These are phyloP conservation scores for Syncephalastrum monosporum DNA, from an alignment of 371 early-diverging fungal species.

Conservation along the genomic window DNA sequence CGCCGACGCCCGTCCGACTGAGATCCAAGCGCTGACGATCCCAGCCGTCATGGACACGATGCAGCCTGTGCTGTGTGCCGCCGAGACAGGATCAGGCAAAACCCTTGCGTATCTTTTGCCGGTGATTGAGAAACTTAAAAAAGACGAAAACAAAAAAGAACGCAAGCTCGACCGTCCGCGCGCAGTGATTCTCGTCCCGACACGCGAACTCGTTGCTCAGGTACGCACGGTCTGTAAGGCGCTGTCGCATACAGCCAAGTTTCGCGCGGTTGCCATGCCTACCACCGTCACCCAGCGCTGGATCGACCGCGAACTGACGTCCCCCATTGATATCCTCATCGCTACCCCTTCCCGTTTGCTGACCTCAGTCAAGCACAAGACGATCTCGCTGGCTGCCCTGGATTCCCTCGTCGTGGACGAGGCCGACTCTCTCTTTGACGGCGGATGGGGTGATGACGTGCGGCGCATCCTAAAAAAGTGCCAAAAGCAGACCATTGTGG, in stretches of 20 bases:
- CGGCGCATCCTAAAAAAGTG: conserved; percentile 13
- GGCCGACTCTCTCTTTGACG: conserved; percentile 91
- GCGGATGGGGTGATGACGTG: conserved; percentile 74
- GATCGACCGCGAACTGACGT: conserved; percentile 36
- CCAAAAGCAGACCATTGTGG: conserved; percentile 53
- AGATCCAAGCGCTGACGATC: conserved; percentile 90
- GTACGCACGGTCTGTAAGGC: conserved; percentile 65
- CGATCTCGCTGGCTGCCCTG: conserved; percentile 57
- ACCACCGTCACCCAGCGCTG: conserved; percentile 37
- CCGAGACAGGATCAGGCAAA: conserved; percentile 99
- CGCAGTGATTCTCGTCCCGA: conserved; percentile 86
- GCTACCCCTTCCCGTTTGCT: conserved; percentile 73
- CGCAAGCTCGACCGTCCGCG: conserved; percentile 67
- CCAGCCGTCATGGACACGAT: conserved; percentile 63
- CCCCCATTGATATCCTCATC: conserved; percentile 79
- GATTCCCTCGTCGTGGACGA: conserved; percentile 84
- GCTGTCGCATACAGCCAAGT: conserved; percentile 69
- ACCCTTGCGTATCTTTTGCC: conserved; percentile 96
- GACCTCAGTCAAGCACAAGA: conserved; percentile 37
- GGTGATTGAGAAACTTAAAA: conserved; percentile 68
- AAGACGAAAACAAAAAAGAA: conserved; percentile 62
- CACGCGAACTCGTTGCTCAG: conserved; percentile 86
- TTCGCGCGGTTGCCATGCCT: conserved; percentile 66
- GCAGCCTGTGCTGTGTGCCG: conserved; percentile 72
- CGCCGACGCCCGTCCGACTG: conserved; percentile 70